A percentile compares a stretch with the other conserved stretches of the same genome.
These are phyloP conservation scores for Huntiella moniliformis DNA, from an alignment of 2,329 filamentous ascomycete species.

Conservation along the genomic window DNA sequence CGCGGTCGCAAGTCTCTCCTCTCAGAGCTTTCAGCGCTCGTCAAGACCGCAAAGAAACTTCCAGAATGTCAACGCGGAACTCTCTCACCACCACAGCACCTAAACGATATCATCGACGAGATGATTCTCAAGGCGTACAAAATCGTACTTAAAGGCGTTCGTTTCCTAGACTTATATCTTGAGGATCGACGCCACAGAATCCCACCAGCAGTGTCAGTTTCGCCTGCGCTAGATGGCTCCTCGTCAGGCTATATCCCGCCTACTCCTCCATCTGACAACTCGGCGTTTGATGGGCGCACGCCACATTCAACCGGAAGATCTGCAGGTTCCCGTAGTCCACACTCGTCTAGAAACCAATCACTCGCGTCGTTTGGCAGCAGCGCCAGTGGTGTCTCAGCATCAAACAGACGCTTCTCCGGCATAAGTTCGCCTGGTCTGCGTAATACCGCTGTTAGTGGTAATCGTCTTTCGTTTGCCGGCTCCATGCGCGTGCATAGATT, in stretches of 20 bases:
- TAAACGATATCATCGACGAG: constrained; percentile 70
- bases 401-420: constrained; percentile 29
- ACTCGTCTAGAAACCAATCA: constrained; percentile 10
- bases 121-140: constrained; percentile 88
- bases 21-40: constrained; percentile 72
- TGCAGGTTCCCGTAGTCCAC: constrained; percentile 1
- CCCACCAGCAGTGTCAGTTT: constrained; percentile 2
- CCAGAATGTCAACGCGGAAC: constrained; percentile 48
- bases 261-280: constrained; percentile 43
- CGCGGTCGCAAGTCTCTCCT: constrained; percentile 71
- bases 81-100: constrained; percentile 22
- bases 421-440: constrained; percentile 18
- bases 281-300: constrained; percentile 25
- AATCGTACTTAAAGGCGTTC: constrained; percentile 76
- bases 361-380: constrained; percentile 17
- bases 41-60: constrained; percentile 72
- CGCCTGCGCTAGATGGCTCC: neutral
- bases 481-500: constrained; percentile 25
- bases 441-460: constrained; percentile 15
- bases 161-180: constrained; percentile 73
- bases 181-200: constrained; percentile 27
- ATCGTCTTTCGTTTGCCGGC: constrained; percentile 21
- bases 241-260: constrained; percentile 28
- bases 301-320: neutral
- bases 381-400: too few species aligned